Evolutionary conservation across 805 yeast genomes (phyloP), one percentile per base, ranked within the genome.

Genomic region (Alloascoidea africana): DNA sequence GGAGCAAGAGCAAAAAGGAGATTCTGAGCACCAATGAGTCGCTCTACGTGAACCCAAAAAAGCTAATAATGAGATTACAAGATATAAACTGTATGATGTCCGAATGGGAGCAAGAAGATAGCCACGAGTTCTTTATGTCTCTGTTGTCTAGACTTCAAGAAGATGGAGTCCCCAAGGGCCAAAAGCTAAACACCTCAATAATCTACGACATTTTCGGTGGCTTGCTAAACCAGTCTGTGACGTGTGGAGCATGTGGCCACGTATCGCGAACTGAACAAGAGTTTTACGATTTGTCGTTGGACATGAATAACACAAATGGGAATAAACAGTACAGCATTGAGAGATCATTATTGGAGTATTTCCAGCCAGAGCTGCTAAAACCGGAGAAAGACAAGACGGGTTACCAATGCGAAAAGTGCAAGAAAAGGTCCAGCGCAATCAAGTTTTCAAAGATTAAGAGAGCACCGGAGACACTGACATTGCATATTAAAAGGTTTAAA

Each of bases 81-180:
- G 94, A 84, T 49, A 84, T 89, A 49, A 86, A 86, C 56, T 84
- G 94, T 54, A 83, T 84, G 94, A 85, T 87, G 94, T 76, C 86
- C 34, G 91, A 78, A 54, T 87, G 95, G 95, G 87, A 85, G 57
- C 98, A 91, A 56, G 97, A 91, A 57, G 98, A 91, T 58, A 81
- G 95, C 0, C 98, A 91, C 58, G 98, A 91, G 58, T 91, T 87
- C 59, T 84, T 80, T 55, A 87, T 87, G 96, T 83, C 94, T 8
- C 62, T 87, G 42, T 68, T 87, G 67, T 73, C 89, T 4, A 62
- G 96, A 38, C 59, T 87, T 38, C 97, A 87, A 58, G 96, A 87
- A 52, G 96, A 87, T 53, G 70, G 84, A 8, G 85, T 91, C 1
- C 97, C 97, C 27, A 78, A 72, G 51, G 96, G 95, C n/a, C 68